These are phyloP conservation scores for Mrakia gelida DNA, from an alignment of 768 basidiomycete genomes.

Conservation along the genomic window DNA sequence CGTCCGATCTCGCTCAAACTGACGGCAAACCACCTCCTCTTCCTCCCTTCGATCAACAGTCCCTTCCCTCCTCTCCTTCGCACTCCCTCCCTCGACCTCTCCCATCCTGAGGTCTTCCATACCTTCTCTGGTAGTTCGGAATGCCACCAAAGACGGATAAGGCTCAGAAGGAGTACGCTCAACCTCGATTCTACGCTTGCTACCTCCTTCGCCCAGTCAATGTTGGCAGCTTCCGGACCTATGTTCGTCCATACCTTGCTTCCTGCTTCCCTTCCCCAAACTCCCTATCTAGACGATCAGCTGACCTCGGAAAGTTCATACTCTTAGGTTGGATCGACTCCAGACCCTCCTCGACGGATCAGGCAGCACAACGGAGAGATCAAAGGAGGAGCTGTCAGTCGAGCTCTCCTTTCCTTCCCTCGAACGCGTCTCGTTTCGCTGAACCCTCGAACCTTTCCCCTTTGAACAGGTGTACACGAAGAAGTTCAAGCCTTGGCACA, in stretches of 20 bases:
- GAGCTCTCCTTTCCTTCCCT: slow-evolving; percentile 3
- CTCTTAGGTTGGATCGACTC: slow-evolving; percentile 46
- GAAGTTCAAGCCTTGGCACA: slow-evolving; percentile 46
- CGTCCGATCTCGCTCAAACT: neutral
- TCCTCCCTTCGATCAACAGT: neutral
- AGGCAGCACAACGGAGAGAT: slow-evolving; percentile 79
- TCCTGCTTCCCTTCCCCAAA: neutral
- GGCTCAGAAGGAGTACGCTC: slow-evolving; percentile 13
- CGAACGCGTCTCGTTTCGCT: slow-evolving; percentile 30
- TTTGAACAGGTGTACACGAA: slow-evolving; percentile 32
- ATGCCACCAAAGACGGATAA: neutral
- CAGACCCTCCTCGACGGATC: slow-evolving; percentile 46
- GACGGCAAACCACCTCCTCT: neutral
- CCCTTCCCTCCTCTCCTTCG: neutral
- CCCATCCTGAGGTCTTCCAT: neutral
- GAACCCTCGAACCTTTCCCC: neutral
- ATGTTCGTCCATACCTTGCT: slow-evolving; percentile 45
- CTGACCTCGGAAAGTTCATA: no score
- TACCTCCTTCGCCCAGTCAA: slow-evolving; percentile 70
- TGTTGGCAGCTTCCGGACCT: slow-evolving; percentile 57
- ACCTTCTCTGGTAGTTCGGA: neutral
- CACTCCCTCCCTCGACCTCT: neutral
- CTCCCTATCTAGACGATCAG: neutral
- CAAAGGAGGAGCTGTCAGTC: slow-evolving; percentile 43
- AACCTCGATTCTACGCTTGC: slow-evolving; percentile 64